Evolutionary conservation across 805 yeast species (phyloP).

Genomic region (Sugiyamaella valdiviana): DNA sequence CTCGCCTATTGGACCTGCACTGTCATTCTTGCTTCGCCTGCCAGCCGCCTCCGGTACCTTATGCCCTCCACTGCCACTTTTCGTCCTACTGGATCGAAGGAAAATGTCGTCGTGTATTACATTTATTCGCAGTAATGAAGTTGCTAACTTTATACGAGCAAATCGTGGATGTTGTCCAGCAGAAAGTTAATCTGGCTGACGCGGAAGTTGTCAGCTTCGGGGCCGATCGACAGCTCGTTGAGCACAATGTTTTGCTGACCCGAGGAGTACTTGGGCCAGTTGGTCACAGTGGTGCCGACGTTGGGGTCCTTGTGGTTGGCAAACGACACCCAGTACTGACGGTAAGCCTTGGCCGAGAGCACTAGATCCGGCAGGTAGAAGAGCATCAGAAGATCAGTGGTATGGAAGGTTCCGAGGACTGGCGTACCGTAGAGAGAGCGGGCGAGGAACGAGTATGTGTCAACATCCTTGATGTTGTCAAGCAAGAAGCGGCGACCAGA

Average conservation of each 20-base stretch:
- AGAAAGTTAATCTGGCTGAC: not conserved
- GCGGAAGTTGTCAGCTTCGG: not conserved
- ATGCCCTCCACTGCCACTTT: too few relatives aligned
- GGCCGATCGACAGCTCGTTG: not conserved
- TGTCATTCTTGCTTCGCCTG: too few relatives aligned
- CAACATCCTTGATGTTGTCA: constrained; percentile 8
- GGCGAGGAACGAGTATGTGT: constrained; percentile 7
- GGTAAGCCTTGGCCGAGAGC: constrained; percentile 8
- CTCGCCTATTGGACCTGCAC: too few relatives aligned
- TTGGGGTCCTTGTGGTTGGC: constrained; percentile 15
- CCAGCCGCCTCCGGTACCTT: too few relatives aligned
- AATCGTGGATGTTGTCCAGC: not conserved
- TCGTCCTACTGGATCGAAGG: too few relatives aligned
- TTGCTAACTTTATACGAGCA: not conserved
- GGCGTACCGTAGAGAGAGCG: constrained; percentile 7
- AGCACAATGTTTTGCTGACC: not conserved
- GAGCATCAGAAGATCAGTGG: constrained; percentile 7
- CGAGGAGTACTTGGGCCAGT: constrained; percentile 12
- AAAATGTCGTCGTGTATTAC: too few relatives aligned
- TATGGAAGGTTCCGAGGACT: constrained; percentile 14
- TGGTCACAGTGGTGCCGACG: not conserved
- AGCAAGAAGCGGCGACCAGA: constrained; percentile 14
- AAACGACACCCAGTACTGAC: constrained; percentile 15
- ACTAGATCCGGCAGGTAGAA: constrained; percentile 1
- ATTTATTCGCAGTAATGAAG: too few relatives aligned